Evolutionary conservation across 805 yeast species (phyloP).

Genomic region (Starmerella ratchasimensis): DNA sequence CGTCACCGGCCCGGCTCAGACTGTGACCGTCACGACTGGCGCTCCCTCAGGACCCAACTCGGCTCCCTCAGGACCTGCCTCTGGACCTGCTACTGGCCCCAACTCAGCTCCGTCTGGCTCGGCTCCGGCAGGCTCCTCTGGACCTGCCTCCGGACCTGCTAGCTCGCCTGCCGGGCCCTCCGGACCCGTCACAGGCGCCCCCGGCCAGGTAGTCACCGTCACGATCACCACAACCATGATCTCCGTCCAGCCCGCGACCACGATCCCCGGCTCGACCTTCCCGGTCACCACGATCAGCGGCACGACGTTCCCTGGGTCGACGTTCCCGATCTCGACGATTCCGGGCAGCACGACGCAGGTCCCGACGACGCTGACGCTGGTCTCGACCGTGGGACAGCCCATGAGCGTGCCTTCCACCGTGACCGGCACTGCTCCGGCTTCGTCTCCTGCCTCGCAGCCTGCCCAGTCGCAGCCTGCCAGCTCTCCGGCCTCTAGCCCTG

Average conservation of each 20-base stretch:
- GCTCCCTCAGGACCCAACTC: neutral
- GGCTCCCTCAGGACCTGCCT: neutral
- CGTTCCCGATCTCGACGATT: slow-evolving; percentile 5
- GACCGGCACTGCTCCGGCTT: neutral
- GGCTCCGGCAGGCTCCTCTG: no score
- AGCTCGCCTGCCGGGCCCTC: neutral
- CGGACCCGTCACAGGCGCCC: no score
- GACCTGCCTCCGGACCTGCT: neutral
- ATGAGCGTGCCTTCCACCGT: neutral
- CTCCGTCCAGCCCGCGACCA: slow-evolving; percentile 15
- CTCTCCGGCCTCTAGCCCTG: neutral
- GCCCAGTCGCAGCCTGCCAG: no score
- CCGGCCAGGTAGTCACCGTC: slow-evolving; percentile 10
- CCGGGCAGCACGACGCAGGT: neutral
- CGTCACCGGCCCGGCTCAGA: slow-evolving; percentile 4
- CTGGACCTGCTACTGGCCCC: no score
- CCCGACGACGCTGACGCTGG: slow-evolving; percentile 2
- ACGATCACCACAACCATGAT: slow-evolving; percentile 11
- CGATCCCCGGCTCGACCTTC: slow-evolving; percentile 16
- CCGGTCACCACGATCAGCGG: slow-evolving; percentile 7
- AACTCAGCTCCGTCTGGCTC: no score
- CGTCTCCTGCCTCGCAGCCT: neutral
- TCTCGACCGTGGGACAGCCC: slow-evolving; percentile 1
- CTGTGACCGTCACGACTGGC: no score
- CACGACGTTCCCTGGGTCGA: slow-evolving; percentile 10